Base-by-base conservation (phyloP, 2,329 filamentous ascomycete species). In the Beauveria rudraprayagi region DNA sequence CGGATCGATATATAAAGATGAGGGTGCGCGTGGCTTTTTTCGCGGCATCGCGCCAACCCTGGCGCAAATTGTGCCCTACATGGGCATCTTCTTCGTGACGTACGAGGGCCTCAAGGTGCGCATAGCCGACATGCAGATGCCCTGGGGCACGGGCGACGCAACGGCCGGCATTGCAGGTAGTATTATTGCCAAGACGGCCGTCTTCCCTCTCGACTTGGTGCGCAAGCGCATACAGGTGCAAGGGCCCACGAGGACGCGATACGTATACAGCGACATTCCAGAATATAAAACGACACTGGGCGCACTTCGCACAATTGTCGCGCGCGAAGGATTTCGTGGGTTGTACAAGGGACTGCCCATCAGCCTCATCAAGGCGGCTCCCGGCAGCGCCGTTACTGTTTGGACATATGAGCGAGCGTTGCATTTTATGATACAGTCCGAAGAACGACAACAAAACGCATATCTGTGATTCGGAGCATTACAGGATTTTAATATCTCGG, bases 221-320 rank as follows among this genome's bases (percentile, higher is more conserved):
- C 80, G 94, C 66, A 99, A 97, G 78, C 82, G 94, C 52, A 82
- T 99, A 66, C 94, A 99, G 75, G 92, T 99, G 3, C 94, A 99
- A 73, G 94, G 94, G 0, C 94, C 94, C 1, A 96, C 89, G 63
- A 80, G 92, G 64, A 76, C 76, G 43, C 80, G 80, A 65, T 99
- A 97, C 72, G 85, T 93, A 17, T 89, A 95, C 73, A 83, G 85
- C 68, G 91, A 96, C 69, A 96, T 97, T 10, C 94, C 94, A 1
- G 86, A 89, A 66, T 97, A 97, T 70, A 79, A 77, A 5, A 80
- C 86, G 4, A 85, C 95, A 0, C 67, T 85, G 4, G 78, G 78
- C 50, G 90, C 91, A 0, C 78, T 96, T 63, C 72, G 72, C 61
- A 76, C 80, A 63, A 96, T 97, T 62, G 67, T 92, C 62, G 78